Evolutionary conservation across 2,329 filamentous ascomycete species (phyloP).

Genomic region (Dactylellina cionopaga): DNA sequence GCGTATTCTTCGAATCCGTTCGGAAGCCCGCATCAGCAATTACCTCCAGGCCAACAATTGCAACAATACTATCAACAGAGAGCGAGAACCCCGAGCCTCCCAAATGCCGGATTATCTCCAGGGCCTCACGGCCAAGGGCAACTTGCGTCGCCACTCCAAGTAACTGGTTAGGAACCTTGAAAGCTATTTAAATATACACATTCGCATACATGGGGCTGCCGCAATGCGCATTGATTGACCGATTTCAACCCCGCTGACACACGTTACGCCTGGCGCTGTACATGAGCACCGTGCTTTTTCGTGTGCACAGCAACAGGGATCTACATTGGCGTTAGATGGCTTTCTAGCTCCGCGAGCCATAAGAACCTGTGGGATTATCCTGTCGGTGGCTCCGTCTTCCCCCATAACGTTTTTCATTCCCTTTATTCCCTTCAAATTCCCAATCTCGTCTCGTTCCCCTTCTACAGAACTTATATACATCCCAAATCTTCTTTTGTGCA

Average conservation of each 20-base stretch:
- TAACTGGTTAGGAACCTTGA: slow-evolving; percentile 27
- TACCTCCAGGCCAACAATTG: slow-evolving; percentile 36
- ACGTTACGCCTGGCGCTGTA: slow-evolving; percentile 47
- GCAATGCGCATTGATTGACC: slow-evolving; percentile 47
- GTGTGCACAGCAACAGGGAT: slow-evolving; percentile 39
- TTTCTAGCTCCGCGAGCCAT: slow-evolving; percentile 40
- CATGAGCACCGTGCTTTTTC: slow-evolving; percentile 48
- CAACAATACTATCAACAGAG: slow-evolving; percentile 44
- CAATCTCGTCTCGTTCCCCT: slow-evolving; percentile 5
- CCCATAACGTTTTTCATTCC: slow-evolving; percentile 47
- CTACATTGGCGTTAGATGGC: slow-evolving; percentile 34
- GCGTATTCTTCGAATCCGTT: slow-evolving; percentile 34
- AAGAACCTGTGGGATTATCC: slow-evolving; percentile 50
- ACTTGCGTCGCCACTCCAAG: slow-evolving; percentile 36
- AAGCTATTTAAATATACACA: slow-evolving; percentile 33
- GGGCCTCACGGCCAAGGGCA: slow-evolving; percentile 29
- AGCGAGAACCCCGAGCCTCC: slow-evolving; percentile 36
- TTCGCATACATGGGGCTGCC: slow-evolving; percentile 26
- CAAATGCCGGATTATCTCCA: slow-evolving; percentile 5
- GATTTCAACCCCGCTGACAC: slow-evolving; percentile 50
- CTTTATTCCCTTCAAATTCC: not conserved
- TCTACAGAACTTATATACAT: slow-evolving; percentile 30
- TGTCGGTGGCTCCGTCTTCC: slow-evolving; percentile 39
- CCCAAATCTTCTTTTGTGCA: slow-evolving; percentile 20
- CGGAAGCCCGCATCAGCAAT: slow-evolving; percentile 34